A percentile compares a stretch with the other conserved stretches of the same genome.
Conservation (phyloP, 352 stramenopile species). For the Thraustochytrium sp. region DNA sequence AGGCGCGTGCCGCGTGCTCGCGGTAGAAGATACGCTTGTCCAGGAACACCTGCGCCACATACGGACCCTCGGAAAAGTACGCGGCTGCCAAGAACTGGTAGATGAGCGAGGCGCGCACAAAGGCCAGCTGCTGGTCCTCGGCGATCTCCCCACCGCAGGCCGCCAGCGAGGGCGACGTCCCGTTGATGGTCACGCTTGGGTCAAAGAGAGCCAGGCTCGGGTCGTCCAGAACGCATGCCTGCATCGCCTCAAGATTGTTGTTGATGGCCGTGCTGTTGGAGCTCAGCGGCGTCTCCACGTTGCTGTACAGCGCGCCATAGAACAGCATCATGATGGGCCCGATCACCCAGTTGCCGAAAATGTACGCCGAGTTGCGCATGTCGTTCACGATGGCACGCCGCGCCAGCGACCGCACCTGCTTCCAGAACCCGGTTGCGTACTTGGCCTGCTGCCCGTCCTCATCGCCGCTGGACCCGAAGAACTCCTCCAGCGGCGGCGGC, state of each 20-base stretch:
- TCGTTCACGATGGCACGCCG: conserved; percentile 30
- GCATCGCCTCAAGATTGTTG: neutral
- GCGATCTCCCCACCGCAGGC: neutral
- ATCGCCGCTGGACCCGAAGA: neutral
- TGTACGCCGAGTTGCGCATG: conserved; percentile 35
- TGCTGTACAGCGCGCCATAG: conserved; percentile 37
- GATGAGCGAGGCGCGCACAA: conserved; percentile 23
- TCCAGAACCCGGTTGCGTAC: conserved; percentile 20
- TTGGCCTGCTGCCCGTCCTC: neutral
- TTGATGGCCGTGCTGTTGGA: neutral
- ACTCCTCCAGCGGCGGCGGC: conserved; percentile 1
- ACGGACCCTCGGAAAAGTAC: conserved; percentile 36
- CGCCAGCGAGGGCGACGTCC: neutral
- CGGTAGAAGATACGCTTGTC: conserved; percentile 38
- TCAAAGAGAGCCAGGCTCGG: neutral
- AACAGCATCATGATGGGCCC: conserved; percentile 44
- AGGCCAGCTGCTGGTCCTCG: conserved; percentile 18
- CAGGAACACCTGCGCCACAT: conserved; percentile 30
- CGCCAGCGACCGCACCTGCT: conserved; percentile 2
- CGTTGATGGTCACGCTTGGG: neutral
- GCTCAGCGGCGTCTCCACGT: neutral
- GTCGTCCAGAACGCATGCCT: conserved; percentile 9
- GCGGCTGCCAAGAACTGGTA: conserved; percentile 35
- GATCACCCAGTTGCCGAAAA: conserved; percentile 40
- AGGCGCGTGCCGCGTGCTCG: conserved; percentile 14